Evolutionary conservation across 257 asterid species (phyloP), one percentile per base, ranked within the genome.

Genomic region (Ligustrum vulgare): DNA sequence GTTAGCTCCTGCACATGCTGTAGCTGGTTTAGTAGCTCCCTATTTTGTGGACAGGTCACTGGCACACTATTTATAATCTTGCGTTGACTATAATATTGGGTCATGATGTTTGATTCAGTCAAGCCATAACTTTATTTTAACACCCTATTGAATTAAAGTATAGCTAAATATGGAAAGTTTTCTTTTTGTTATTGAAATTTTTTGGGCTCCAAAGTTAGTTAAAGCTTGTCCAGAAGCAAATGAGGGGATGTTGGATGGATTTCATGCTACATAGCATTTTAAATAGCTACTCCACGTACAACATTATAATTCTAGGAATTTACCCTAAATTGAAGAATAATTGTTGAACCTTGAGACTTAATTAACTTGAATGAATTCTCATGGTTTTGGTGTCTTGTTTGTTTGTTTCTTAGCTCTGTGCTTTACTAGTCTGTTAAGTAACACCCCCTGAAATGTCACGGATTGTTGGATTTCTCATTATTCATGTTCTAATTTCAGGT

Each of bases 1-100:
- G 43, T 80, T 94, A 79, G 96, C 93, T 1, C 95, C 98, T 73
- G 92, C 98, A 16, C 88, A 91, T 81, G 91, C 95, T 73, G 86
- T 91, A 75, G 98, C 97, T 72, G 95, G 97, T 79, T 51, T 28
- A 9, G 81, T 92, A 58, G 86, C 97, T 33, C 75, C 91, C 35
- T 92, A 92, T 82, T 91, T 83, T 73, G 91, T 87, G 66, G 90
- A 89, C 80, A 90, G 97, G 98, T 94, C 60, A 73, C 88, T 64
- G 39, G 36, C 8, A 9, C 41, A 9, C 41, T 32, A 22, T 43
- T 37, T 73, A 35, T 60, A 22, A 54, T 13, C 62, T 41, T 33
- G 75, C 63, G 25, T 28, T 67, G 43, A 34, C 8, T 25, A 23
- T 62, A 63, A 62, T 47, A 51, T 69, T 60, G 31, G 67, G 15